phyloP scores from a whole-genome alignment of 2,329 filamentous ascomycete genomes.

The Monosporascus sp. region DNA sequence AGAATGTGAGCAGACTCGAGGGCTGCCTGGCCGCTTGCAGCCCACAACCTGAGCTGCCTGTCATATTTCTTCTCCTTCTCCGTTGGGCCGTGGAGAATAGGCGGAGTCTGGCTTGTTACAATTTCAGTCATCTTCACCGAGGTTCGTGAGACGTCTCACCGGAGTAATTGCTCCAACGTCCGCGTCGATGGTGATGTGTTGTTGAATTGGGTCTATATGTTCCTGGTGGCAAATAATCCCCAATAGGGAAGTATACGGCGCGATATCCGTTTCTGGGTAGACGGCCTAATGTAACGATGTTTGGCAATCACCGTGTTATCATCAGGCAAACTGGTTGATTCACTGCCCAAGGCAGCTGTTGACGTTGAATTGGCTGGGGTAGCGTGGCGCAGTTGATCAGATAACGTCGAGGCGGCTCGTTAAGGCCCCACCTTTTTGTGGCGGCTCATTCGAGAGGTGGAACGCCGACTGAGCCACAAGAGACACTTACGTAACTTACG shows the following conservation, averaged over 20 bases:
- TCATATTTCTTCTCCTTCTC: conserved; percentile 80
- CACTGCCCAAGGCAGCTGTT: background rate
- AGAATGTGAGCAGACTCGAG: conserved; percentile 90
- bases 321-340: background rate
- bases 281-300: too few relatives aligned
- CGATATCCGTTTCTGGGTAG: too few relatives aligned
- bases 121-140: conserved; percentile 37
- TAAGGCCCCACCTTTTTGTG: too few relatives aligned
- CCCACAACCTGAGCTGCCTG: conserved; percentile 91
- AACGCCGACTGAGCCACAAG: too few relatives aligned
- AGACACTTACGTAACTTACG: too few relatives aligned
- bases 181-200: too few relatives aligned
- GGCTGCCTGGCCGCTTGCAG: conserved; percentile 82
- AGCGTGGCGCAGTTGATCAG: background rate
- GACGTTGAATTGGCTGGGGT: background rate
- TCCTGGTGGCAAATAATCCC: too few relatives aligned
- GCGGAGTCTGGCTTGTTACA: conserved; percentile 40
- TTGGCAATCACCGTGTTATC: too few relatives aligned
- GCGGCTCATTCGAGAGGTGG: too few relatives aligned
- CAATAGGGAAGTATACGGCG: too few relatives aligned
- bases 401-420: background rate
- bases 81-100: conserved; percentile 47
- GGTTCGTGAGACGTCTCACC: background rate
- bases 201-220: too few relatives aligned
- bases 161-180: background rate